phyloP scores from a whole-genome alignment of 345 rosid species.

The Chamaenerion angustifolium region DNA sequence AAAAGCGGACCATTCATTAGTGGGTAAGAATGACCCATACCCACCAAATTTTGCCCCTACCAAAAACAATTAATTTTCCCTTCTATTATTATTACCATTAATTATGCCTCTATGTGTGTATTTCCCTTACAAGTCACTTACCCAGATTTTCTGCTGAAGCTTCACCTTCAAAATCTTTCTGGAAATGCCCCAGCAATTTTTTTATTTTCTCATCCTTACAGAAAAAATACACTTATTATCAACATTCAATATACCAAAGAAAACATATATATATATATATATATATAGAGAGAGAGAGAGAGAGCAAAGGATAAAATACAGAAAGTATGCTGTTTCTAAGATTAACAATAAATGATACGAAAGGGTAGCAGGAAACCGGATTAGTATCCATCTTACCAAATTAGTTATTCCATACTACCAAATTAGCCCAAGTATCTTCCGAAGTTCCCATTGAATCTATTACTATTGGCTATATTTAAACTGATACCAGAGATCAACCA shows the following conservation, averaged over 20 bases:
- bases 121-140: conserved; percentile 23
- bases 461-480: too few relatives aligned
- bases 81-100: conserved; percentile 5
- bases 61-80: conserved; percentile 12
- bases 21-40: conserved; percentile 68
- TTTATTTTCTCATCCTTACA: conserved; percentile 62
- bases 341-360: not conserved
- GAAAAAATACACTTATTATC: conserved; percentile 10
- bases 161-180: conserved; percentile 36
- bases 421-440: too few relatives aligned
- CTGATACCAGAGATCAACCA: too few relatives aligned
- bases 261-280: not conserved
- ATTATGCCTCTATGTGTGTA: not conserved
- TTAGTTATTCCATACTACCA: too few relatives aligned
- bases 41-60: conserved; percentile 46
- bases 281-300: not conserved
- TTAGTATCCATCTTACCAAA: too few relatives aligned
- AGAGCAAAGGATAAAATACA: not conserved
- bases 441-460: too few relatives aligned
- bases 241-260: conserved; percentile 1
- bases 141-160: conserved; percentile 37
- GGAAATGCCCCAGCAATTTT: conserved; percentile 54
- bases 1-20: conserved; percentile 20
- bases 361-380: too few relatives aligned
- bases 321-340: not conserved